These are phyloP conservation scores for Pseudoscleropodium purum DNA, from an alignment of 225 moss, liverwort and hornwort genomes.

Conservation along the genomic window DNA sequence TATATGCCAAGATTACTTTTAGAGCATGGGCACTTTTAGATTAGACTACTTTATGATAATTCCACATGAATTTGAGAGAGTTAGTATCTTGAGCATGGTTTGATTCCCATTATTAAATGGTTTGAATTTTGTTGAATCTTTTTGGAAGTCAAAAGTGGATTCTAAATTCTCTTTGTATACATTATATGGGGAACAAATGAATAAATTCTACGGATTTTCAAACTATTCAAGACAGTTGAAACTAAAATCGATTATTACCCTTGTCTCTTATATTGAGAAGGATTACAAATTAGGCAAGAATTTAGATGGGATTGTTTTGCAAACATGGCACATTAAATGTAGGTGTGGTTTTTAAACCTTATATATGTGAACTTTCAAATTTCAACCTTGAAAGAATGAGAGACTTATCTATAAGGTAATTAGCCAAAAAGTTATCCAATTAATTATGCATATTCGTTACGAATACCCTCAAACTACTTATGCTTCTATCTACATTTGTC, in stretches of 20 bases:
- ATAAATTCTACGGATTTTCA: background rate
- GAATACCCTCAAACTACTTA: background rate
- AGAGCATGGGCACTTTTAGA: too few species aligned
- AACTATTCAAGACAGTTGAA: background rate
- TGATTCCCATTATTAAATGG: background rate
- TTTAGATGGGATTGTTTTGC: background rate
- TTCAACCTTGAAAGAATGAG: background rate
- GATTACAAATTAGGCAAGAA: background rate
- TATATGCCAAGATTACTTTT: too few species aligned
- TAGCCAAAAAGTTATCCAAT: background rate
- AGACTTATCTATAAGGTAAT: background rate
- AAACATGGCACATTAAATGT: background rate
- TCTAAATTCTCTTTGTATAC: background rate
- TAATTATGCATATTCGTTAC: background rate
- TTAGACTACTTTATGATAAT: background rate
- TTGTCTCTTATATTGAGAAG: too few species aligned
- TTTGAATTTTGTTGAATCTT: background rate
- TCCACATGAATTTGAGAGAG: background rate
- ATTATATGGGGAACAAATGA: background rate
- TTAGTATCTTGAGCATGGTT: background rate
- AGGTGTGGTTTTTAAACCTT: background rate
- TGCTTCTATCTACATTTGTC: background rate
- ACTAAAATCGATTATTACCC: fast-evolving
- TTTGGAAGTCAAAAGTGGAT: background rate
- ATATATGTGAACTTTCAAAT: background rate